These are phyloP conservation scores for Udeniomyces megalosporus DNA, from an alignment of 768 basidiomycete species.

Conservation along the genomic window DNA sequence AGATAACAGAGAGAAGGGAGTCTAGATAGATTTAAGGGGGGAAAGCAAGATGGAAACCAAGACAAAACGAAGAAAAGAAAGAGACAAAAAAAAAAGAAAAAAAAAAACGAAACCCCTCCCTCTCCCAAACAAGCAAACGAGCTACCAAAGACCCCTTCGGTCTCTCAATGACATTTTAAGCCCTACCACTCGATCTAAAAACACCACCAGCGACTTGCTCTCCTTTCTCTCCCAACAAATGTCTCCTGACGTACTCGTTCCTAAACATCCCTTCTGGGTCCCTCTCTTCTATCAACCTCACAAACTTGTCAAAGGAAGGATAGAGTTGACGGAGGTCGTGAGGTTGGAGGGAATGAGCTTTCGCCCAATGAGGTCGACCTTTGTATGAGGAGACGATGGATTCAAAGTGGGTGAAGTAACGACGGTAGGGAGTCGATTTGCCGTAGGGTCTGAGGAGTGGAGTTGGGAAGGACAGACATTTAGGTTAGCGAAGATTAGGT, in stretches of 20 bases:
- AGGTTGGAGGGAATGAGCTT: constrained; percentile 60
- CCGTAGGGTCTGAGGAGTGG: constrained; percentile 87
- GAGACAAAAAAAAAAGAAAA: neutral
- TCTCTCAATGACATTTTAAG: too few species aligned
- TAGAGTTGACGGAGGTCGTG: constrained; percentile 50
- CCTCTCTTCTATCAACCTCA: constrained; percentile 44
- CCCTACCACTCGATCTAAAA: constrained; percentile 28
- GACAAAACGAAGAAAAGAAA: neutral
- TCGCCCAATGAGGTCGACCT: constrained; percentile 93
- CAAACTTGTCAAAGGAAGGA: constrained; percentile 66
- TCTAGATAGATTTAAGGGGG: neutral
- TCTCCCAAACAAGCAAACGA: too few species aligned
- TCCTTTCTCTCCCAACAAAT: constrained; percentile 48
- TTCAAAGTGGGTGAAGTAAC: constrained; percentile 62
- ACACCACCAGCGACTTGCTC: constrained; percentile 33
- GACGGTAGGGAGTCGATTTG: constrained; percentile 60
- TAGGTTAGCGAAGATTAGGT: neutral
- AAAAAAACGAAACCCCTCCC: too few species aligned
- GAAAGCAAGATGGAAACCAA: constrained; percentile 32
- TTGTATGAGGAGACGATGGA: constrained; percentile 47
- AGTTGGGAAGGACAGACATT: neutral
- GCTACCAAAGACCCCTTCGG: neutral
- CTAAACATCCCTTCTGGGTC: constrained; percentile 57
- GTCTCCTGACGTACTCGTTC: constrained; percentile 77
- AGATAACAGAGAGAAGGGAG: constrained; percentile 19